Conservation (phyloP, 148 eudicot species). For the Rhododendron henanense region DNA sequence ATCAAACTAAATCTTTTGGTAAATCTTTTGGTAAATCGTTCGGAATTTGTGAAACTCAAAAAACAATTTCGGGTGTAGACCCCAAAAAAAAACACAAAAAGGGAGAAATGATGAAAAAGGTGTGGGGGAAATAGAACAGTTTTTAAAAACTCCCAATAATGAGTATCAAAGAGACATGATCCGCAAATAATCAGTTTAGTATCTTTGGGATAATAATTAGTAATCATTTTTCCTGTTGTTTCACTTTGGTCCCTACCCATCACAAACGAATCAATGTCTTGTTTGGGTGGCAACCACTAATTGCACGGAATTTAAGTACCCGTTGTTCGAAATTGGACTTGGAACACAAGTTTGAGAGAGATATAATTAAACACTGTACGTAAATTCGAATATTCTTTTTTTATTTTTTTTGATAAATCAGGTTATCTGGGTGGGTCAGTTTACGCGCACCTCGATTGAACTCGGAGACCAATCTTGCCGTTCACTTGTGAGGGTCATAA, state of each 20-base stretch:
- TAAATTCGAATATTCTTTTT: too few relatives aligned
- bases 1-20: background rate
- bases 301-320: conserved; percentile 7
- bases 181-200: conserved; percentile 37
- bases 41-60: background rate
- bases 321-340: background rate
- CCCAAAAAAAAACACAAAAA: conserved; percentile 17
- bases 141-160: conserved; percentile 30
- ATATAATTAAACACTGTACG: background rate
- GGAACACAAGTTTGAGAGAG: background rate
- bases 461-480: background rate
- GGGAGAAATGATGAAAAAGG: conserved; percentile 25
- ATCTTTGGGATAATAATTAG: conserved; percentile 41
- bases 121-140: conserved; percentile 29
- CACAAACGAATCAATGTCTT: conserved; percentile 19
- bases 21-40: background rate
- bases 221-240: conserved; percentile 41
- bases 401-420: background rate
- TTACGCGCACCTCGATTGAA: background rate
- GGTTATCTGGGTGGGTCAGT: background rate
- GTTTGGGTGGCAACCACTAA: background rate
- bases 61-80: background rate
- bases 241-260: conserved; percentile 24
- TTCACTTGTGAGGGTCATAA: background rate
- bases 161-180: conserved; percentile 28